Evolutionary conservation across 768 basidiomycete genomes (phyloP).

Genomic region (Tricholoma matsutake): DNA sequence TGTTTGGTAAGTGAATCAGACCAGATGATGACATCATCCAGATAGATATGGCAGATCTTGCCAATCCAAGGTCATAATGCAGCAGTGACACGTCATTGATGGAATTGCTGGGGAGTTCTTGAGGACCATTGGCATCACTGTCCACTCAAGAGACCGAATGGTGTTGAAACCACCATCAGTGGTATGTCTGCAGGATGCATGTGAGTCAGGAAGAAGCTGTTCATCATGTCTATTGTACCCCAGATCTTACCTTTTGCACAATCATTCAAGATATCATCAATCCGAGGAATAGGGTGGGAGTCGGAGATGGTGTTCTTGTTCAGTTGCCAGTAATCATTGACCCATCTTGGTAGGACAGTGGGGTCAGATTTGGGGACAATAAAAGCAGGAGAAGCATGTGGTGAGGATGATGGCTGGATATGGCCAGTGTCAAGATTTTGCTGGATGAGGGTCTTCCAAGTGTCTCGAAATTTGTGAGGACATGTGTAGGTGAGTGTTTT

Average conservation of each 20-base stretch:
- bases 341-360: slow-evolving; percentile 28
- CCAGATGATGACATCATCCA: slow-evolving; percentile 34
- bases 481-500: no score
- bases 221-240: slow-evolving; percentile 4
- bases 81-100: slow-evolving; percentile 23
- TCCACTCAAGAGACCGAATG: slow-evolving; percentile 31
- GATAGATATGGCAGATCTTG: slow-evolving; percentile 33
- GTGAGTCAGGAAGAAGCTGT: slow-evolving; percentile 34
- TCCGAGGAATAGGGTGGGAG: slow-evolving; percentile 20
- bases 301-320: slow-evolving; percentile 30
- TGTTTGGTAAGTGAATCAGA: slow-evolving; percentile 35
- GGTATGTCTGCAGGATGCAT: slow-evolving; percentile 25
- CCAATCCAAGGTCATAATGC: slow-evolving; percentile 29
- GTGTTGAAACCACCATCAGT: slow-evolving; percentile 32
- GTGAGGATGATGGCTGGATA: no score
- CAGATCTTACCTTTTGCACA: no score
- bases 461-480: no score
- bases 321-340: slow-evolving; percentile 31
- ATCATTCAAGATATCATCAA: no score
- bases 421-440: no score
- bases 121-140: slow-evolving; percentile 20
- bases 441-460: no score
- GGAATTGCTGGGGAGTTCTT: slow-evolving; percentile 24
- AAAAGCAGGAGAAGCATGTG: no score
- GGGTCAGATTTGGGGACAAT: slow-evolving; percentile 29